These are phyloP conservation scores for Strigomonas culicis DNA, from an alignment of 208 protist species.

Conservation along the genomic window DNA sequence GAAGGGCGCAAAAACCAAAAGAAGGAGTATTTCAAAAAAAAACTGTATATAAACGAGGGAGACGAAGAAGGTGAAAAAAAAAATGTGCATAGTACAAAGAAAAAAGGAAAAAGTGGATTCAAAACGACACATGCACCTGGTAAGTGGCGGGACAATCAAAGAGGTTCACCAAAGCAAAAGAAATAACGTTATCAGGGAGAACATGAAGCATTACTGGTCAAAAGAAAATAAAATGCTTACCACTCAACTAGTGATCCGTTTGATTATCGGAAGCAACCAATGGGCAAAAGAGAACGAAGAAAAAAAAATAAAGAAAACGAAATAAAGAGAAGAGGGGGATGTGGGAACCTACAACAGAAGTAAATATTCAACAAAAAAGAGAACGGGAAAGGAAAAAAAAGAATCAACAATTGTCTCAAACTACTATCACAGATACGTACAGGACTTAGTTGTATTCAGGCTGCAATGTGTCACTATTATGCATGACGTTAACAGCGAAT, in stretches of 20 bases:
- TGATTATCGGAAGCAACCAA: not conserved
- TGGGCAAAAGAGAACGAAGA: not conserved
- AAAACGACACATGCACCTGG: not conserved
- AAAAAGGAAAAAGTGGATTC: constrained; percentile 1
- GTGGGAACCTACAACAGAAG: constrained; percentile 1
- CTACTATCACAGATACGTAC: not conserved
- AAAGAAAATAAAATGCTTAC: not conserved
- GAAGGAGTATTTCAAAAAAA: constrained; percentile 6
- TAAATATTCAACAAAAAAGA: not conserved
- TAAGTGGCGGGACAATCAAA: not conserved
- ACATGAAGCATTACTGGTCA: not conserved
- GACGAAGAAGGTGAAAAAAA: not conserved
- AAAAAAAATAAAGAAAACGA: constrained; percentile 10
- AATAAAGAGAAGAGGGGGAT: not conserved
- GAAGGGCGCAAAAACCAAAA: constrained; percentile 7
- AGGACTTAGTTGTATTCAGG: constrained; percentile 1
- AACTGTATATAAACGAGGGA: constrained; percentile 6
- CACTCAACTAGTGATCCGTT: not conserved
- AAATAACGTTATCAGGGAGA: constrained; percentile 1
- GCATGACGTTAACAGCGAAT: constrained; percentile 51
- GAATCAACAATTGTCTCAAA: not conserved
- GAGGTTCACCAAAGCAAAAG: constrained; percentile 1
- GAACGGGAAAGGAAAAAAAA: constrained; percentile 10
- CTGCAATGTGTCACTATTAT: constrained; percentile 17
- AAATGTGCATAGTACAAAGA: not conserved